Evolutionary conservation across 2,329 filamentous ascomycete genomes (phyloP).

Genomic region (Ophiostoma sp.): DNA sequence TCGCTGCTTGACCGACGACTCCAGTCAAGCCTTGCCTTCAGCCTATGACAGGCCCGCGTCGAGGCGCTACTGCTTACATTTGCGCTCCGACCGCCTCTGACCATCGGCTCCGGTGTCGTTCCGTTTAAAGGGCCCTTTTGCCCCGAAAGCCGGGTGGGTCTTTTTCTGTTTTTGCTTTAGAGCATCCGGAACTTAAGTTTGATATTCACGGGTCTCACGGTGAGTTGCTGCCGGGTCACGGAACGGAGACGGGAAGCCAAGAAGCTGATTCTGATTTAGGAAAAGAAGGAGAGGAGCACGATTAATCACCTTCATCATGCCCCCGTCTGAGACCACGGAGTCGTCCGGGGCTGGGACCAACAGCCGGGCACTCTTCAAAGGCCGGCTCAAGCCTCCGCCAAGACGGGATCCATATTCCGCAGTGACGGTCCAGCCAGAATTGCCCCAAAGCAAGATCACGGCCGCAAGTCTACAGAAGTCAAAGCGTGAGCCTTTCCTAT

Average conservation of each 20-base stretch:
- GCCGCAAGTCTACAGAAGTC: not conserved
- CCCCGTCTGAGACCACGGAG: not conserved
- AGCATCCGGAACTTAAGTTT: not conserved
- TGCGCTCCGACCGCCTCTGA: not conserved
- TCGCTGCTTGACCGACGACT: slow-evolving; percentile 12
- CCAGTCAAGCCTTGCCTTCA: slow-evolving; percentile 6
- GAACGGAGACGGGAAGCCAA: not conserved
- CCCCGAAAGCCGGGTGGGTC: slow-evolving; percentile 16
- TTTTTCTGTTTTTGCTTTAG: not conserved
- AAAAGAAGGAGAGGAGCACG: not conserved
- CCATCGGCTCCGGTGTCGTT: slow-evolving; percentile 20
- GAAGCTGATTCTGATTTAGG: not conserved
- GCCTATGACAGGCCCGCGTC: slow-evolving; percentile 11
- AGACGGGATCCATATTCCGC: slow-evolving; percentile 8
- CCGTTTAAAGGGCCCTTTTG: slow-evolving; percentile 14
- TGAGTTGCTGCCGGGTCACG: not conserved
- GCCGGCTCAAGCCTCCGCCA: slow-evolving; percentile 26
- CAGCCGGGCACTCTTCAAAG: slow-evolving; percentile 25
- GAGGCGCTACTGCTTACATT: slow-evolving; percentile 4
- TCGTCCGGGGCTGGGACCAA: not conserved
- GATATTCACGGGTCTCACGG: not conserved
- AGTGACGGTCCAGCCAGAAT: slow-evolving; percentile 12
- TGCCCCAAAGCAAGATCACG: slow-evolving; percentile 21
- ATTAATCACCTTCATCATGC: not conserved
- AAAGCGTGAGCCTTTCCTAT: not conserved